phyloP scores from a whole-genome alignment of 2,329 filamentous ascomycete genomes.

The Aspergillus clavatus region DNA sequence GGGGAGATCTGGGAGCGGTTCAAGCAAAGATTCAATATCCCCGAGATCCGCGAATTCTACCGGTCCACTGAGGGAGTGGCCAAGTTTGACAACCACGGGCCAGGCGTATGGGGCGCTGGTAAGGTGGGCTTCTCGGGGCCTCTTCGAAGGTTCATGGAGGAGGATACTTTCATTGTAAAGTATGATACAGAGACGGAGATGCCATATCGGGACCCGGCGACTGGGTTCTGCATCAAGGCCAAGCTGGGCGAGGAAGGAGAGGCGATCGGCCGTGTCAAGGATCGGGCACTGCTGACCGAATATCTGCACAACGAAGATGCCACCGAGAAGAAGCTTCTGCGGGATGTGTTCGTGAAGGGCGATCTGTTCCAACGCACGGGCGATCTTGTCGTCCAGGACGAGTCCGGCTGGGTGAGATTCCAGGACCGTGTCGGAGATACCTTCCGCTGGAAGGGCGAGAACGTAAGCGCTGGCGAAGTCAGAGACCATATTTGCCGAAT shows the following conservation, averaged over 20 bases:
- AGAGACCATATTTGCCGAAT: conserved; percentile 42
- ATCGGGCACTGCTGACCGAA: conserved; percentile 37
- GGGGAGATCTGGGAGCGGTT: conserved; percentile 48
- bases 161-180: conserved; percentile 41
- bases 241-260: conserved; percentile 41
- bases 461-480: conserved; percentile 45
- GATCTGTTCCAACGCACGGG: conserved; percentile 45
- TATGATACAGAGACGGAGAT: conserved; percentile 41
- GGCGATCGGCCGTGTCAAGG: conserved; percentile 42
- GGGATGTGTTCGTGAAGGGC: conserved; percentile 44
- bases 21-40: conserved; percentile 39
- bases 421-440: conserved; percentile 42
- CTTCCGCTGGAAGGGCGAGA: conserved; percentile 42
- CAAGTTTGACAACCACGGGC: conserved; percentile 43
- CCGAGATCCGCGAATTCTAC: conserved; percentile 47
- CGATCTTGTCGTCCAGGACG: conserved; percentile 41
- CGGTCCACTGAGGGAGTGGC: conserved; percentile 45
- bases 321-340: conserved; percentile 43
- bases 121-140: conserved; percentile 44
- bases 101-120: conserved; percentile 39
- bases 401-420: conserved; percentile 43
- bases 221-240: conserved; percentile 41
- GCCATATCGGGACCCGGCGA: conserved; percentile 41
- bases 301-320: conserved; percentile 41
- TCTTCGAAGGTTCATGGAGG: conserved; percentile 37